Conservation (phyloP, 371 early-diverging fungal genomes). For the Rhizopus stolonifer region DNA sequence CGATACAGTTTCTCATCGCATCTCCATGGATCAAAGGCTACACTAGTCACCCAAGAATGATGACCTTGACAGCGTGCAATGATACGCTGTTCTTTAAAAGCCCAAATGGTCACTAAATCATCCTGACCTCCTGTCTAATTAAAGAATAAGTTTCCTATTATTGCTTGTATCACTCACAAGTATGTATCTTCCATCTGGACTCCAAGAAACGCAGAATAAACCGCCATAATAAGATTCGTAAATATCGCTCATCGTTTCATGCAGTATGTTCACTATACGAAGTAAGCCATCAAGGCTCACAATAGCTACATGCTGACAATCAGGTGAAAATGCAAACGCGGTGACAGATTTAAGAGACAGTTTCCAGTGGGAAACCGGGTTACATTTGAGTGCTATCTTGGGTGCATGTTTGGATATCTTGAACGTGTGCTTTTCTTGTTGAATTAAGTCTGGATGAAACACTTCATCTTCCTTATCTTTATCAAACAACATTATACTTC, state of each 20-base stretch:
- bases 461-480: slow-evolving; percentile 81
- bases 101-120: slow-evolving; percentile 93
- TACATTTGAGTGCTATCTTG: slow-evolving; percentile 57
- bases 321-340: slow-evolving; percentile 88
- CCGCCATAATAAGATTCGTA: slow-evolving; percentile 87
- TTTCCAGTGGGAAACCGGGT: slow-evolving; percentile 77
- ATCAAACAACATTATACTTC: slow-evolving; percentile 81
- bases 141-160: background rate
- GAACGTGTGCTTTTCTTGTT: slow-evolving; percentile 31
- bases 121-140: slow-evolving; percentile 92
- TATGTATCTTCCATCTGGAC: slow-evolving; percentile 88
- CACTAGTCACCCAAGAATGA: slow-evolving; percentile 83
- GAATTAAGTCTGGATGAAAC: slow-evolving; percentile 29
- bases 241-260: slow-evolving; percentile 71
- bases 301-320: slow-evolving; percentile 77
- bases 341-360: slow-evolving; percentile 65
- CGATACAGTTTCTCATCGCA: slow-evolving; percentile 83
- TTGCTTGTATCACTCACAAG: no score
- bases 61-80: slow-evolving; percentile 94
- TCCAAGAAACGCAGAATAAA: slow-evolving; percentile 86
- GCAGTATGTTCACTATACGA: slow-evolving; percentile 68
- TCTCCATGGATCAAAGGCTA: slow-evolving; percentile 91
- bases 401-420: slow-evolving; percentile 52
- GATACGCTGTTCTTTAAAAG: slow-evolving; percentile 71
- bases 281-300: slow-evolving; percentile 77